Evolutionary conservation across 1,139 yeast genomes (phyloP).

Genomic region (Suhomyces wounanorum): DNA sequence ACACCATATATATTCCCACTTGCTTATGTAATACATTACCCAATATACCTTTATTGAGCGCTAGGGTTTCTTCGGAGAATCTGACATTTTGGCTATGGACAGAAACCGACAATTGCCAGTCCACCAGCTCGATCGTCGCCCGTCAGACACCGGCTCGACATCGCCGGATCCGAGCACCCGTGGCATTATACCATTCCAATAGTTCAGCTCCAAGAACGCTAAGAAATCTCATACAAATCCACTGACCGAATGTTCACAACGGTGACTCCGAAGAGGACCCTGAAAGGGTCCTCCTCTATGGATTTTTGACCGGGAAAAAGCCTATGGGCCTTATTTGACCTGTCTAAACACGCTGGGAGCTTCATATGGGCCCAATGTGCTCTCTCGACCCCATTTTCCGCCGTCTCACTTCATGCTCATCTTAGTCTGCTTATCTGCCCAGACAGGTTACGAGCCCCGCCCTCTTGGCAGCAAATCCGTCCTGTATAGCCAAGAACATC

Average conservation of each 20-base stretch:
- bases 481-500: constrained; percentile 9
- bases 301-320: background rate
- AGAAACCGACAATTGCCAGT: background rate
- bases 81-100: background rate
- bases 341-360: background rate
- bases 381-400: background rate
- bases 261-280: background rate
- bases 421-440: constrained; percentile 4
- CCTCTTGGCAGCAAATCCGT: constrained; percentile 8
- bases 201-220: background rate
- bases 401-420: background rate
- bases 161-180: background rate
- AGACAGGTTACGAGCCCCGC: constrained; percentile 9
- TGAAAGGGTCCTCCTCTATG: background rate
- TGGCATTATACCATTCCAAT: background rate
- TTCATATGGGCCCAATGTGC: background rate
- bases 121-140: background rate
- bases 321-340: background rate
- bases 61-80: background rate
- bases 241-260: background rate
- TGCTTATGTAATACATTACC: background rate
- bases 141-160: background rate
- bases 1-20: background rate
- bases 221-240: background rate
- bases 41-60: background rate